phyloP scores from a whole-genome alignment of 2,329 filamentous ascomycete species.

The Cladosporium austrohemisphaericum region DNA sequence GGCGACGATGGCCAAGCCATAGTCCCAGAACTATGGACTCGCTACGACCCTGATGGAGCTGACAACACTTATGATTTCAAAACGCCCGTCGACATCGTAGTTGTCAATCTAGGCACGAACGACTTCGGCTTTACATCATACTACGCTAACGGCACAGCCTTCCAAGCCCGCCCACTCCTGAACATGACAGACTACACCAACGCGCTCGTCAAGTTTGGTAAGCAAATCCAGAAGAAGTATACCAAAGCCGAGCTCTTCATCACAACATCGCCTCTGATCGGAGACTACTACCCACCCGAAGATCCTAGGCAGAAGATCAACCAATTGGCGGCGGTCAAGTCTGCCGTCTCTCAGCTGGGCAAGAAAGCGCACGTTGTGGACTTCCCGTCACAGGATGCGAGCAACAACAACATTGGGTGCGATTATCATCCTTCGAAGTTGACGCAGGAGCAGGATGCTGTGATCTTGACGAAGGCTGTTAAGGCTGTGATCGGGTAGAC shows the following conservation, averaged over 20 bases:
- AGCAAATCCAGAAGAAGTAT: slow-evolving; percentile 36
- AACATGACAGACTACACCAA: slow-evolving; percentile 21
- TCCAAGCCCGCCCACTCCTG: slow-evolving; percentile 26
- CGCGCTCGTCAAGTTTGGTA: slow-evolving; percentile 34
- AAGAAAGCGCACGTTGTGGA: slow-evolving; percentile 39
- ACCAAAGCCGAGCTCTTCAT: slow-evolving; percentile 39
- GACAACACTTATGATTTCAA: slow-evolving; percentile 32
- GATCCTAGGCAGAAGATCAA: slow-evolving; percentile 40
- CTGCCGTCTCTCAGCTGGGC: slow-evolving; percentile 33
- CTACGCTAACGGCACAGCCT: slow-evolving; percentile 37
- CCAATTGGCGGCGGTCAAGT: slow-evolving; percentile 35
- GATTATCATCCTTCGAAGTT: slow-evolving; percentile 10
- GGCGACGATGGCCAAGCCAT: slow-evolving; percentile 25
- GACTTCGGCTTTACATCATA: slow-evolving; percentile 29
- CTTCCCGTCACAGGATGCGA: slow-evolving; percentile 38
- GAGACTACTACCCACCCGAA: slow-evolving; percentile 36
- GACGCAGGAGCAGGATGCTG: slow-evolving; percentile 12
- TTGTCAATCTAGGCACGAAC: slow-evolving; percentile 44
- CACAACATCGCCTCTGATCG: slow-evolving; percentile 40
- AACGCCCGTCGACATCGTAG: slow-evolving; percentile 35
- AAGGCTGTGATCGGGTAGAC: slow-evolving; percentile 1
- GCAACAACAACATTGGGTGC: slow-evolving; percentile 4
- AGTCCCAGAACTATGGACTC: slow-evolving; percentile 42
- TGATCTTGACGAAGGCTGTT: slow-evolving; percentile 8
- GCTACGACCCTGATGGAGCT: slow-evolving; percentile 42